Evolutionary conservation across 169 alveolate species (phyloP).

Genomic region (Cyclospora cayetanensis): DNA sequence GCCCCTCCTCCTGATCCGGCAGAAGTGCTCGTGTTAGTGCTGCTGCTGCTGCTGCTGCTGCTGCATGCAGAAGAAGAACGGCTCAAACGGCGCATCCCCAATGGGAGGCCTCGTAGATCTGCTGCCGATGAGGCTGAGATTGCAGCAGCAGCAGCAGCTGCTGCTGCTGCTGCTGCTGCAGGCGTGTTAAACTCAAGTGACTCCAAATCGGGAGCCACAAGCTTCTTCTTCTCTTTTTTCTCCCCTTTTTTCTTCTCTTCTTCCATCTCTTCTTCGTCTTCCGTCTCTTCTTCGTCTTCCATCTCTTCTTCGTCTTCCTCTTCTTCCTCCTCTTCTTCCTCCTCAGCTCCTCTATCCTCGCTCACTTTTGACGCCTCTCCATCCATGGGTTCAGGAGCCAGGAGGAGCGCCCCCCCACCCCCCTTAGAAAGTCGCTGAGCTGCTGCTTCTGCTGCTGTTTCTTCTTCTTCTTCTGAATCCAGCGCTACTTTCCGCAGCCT

Average conservation of each 20-base stretch:
- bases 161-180: not conserved
- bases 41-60: not conserved
- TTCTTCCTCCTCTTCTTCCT: not conserved
- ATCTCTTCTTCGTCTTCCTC: constrained; percentile 16
- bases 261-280: not conserved
- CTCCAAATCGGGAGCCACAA: not conserved
- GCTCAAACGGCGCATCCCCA: too few species aligned
- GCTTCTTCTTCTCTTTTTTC: not conserved
- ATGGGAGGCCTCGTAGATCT: not conserved
- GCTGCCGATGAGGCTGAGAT: not conserved
- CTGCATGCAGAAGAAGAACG: too few species aligned
- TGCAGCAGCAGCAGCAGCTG: not conserved
- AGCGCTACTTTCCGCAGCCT: too few species aligned
- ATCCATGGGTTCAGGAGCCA: too few species aligned
- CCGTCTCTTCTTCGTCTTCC: not conserved
- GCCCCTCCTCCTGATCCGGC: not conserved
- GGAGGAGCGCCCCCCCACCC: too few species aligned
- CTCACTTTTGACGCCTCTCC: not conserved
- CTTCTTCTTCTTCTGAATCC: too few species aligned
- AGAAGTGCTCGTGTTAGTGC: not conserved
- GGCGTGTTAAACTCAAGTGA: not conserved
- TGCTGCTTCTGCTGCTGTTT: too few species aligned
- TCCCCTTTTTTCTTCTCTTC: constrained; percentile 20
- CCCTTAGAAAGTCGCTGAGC: too few species aligned
- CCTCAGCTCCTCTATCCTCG: not conserved